Percentiles rank a stretch among this genome's conserved stretches.
These are phyloP conservation scores for Tuber magnatum DNA, from an alignment of 495 filamentous ascomycete genomes.

Conservation along the genomic window DNA sequence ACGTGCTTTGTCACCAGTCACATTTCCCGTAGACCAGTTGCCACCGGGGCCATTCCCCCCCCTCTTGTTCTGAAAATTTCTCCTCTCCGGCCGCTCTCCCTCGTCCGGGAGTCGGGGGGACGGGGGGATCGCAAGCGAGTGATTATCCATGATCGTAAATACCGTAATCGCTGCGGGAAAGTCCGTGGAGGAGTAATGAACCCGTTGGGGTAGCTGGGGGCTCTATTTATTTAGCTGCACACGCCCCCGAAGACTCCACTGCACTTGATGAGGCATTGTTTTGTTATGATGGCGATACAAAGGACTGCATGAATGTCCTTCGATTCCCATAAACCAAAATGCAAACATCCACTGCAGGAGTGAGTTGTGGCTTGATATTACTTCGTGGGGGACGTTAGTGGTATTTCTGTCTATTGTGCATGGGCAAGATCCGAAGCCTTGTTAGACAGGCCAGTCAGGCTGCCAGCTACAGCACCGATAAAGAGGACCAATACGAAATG, in stretches of 20 bases:
- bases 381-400: too few relatives aligned
- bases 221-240: not conserved
- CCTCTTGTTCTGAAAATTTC: not conserved
- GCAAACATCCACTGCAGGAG: too few relatives aligned
- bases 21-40: not conserved
- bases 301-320: not conserved
- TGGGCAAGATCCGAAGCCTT: too few relatives aligned
- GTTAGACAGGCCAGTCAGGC: too few relatives aligned
- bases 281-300: not conserved
- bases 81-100: not conserved
- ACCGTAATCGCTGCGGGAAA: not conserved
- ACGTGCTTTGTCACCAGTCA: not conserved
- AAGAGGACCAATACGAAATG: too few relatives aligned
- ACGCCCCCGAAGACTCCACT: too few relatives aligned
- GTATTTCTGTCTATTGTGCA: too few relatives aligned
- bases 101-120: not conserved
- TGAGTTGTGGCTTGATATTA: too few relatives aligned
- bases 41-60: not conserved
- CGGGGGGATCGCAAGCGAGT: not conserved
- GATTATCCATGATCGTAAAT: not conserved
- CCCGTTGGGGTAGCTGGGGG: not conserved
- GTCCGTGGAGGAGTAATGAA: not conserved
- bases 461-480: too few relatives aligned
- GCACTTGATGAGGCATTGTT: too few relatives aligned
- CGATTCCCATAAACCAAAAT: not conserved